phyloP scores from a whole-genome alignment of 176 grass and related monocot genomes.

The Chrysopogon serrulatus region DNA sequence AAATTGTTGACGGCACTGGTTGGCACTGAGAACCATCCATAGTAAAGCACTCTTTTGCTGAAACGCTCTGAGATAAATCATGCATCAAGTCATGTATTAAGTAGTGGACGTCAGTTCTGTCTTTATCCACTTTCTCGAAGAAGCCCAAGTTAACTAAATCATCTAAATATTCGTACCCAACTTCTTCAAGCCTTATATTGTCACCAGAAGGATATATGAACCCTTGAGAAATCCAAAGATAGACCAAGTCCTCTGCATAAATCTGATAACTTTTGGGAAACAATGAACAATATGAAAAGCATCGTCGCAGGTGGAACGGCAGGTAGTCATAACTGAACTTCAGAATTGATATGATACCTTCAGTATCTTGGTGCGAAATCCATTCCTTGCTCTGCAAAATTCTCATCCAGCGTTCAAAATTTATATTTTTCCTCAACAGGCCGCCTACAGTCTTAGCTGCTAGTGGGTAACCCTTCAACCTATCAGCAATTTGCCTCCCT shows the following conservation, averaged over 20 bases:
- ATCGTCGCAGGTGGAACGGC: constrained; percentile 14
- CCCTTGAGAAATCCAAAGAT: constrained; percentile 40
- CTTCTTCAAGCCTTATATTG: constrained; percentile 21
- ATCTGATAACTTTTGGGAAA: constrained; percentile 26
- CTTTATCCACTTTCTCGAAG: constrained; percentile 1
- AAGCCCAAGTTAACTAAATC: constrained; percentile 30
- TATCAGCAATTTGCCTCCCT: constrained; percentile 13
- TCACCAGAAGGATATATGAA: background rate
- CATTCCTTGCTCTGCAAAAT: constrained; percentile 29
- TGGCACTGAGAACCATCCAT: constrained; percentile 7
- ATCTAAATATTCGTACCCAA: constrained; percentile 33
- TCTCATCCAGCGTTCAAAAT: constrained; percentile 11
- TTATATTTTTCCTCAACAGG: constrained; percentile 16
- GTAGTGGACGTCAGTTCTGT: background rate
- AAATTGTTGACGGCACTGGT: background rate
- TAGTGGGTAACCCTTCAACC: constrained; percentile 32
- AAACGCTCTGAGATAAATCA: constrained; percentile 34
- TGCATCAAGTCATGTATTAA: constrained; percentile 30
- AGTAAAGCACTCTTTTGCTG: constrained; percentile 17
- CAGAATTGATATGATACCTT: constrained; percentile 17
- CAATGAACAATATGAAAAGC: too few species aligned
- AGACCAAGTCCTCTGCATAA: constrained; percentile 17
- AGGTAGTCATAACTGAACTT: constrained; percentile 29
- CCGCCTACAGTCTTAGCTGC: constrained; percentile 33
- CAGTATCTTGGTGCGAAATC: background rate